These are phyloP conservation scores for Tolypocladium ophioglossoides DNA, from an alignment of 2,329 filamentous ascomycete genomes.

Conservation along the genomic window DNA sequence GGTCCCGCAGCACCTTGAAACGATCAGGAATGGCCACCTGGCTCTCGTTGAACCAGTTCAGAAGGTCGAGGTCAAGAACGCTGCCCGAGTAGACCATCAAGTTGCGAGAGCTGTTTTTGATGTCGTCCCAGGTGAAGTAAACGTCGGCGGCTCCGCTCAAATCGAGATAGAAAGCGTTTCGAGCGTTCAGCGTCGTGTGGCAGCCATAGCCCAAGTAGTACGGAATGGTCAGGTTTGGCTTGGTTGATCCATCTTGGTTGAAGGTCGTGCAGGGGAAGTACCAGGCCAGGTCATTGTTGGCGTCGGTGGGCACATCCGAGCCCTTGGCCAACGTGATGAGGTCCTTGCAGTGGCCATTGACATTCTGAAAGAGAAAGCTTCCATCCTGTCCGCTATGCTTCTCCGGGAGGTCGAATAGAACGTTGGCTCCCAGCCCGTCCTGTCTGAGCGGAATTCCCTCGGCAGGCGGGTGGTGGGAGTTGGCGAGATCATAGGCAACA, in stretches of 20 bases:
- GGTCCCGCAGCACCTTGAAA: constrained; percentile 72
- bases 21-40: constrained; percentile 66
- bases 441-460: constrained; percentile 55
- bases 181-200: constrained; percentile 62
- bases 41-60: constrained; percentile 79
- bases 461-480: constrained; percentile 69
- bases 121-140: constrained; percentile 92
- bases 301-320: constrained; percentile 73
- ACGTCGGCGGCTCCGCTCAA: constrained; percentile 69
- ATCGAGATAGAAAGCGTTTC: constrained; percentile 63
- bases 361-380: constrained; percentile 96
- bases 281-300: constrained; percentile 70
- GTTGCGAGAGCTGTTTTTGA: constrained; percentile 81
- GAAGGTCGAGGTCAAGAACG: constrained; percentile 79
- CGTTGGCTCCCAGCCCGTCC: constrained; percentile 52
- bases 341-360: constrained; percentile 92
- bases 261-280: constrained; percentile 91
- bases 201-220: constrained; percentile 82
- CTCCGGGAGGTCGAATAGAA: constrained; percentile 75
- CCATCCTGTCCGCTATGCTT: constrained; percentile 84
- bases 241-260: constrained; percentile 83
- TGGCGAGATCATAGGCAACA: constrained; percentile 71
- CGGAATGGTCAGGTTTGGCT: constrained; percentile 61
- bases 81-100: constrained; percentile 90
- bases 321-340: constrained; percentile 62